Base-by-base conservation (phyloP, 116 monocot species). In the Cymodocea nodosa region DNA sequence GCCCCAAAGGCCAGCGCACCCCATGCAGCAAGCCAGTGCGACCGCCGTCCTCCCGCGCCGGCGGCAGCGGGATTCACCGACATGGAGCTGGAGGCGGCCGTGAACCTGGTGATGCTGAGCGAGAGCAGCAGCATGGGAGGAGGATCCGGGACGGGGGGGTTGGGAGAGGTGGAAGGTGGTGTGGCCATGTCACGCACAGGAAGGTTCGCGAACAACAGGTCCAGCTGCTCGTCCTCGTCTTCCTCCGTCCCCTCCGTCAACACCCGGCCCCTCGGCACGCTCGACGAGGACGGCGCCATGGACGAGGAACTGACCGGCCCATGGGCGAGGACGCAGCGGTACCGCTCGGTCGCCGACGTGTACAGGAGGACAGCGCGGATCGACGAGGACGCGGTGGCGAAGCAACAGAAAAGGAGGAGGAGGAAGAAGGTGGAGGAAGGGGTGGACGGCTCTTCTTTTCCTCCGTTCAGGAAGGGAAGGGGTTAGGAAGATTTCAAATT, bases 231-330 rank as follows among this genome's bases (percentile, higher is more conserved):
- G 10, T 69, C 68, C 4, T 69, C 68, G 40, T 56, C 68, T 5
- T 44, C 68, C 23, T 51, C 66, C 13, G 7, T n/a, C 56, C 13
- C 68, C 10, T 69, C 68, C 4, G 68, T 69, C 8, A 69, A 69
- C 68, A 52, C 58, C 19, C 30, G 23, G 25, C n/a, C 11, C 15
- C 20, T n/a, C 11, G 51, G 51, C 10, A 6, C 50, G 22, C 16
- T 10, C 11, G 60, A 6, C 50, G 51, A 25, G 49, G 59, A 37
- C 4, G 23, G 48, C 24, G 19, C 60, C 25, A 20, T 70, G 7
- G 60, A 60, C 61, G 60, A 61, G 70, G 51, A 70, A 50, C 18
- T 61, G 70, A 61, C 70, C 8, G 60, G 70, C 16, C 70, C 61
- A 50, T 61, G 50, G 60, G 70, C 70, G 51, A 50, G 70, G 51